These are phyloP conservation scores for Ormosia semicastrata DNA, from an alignment of 306 rosid species.

Conservation along the genomic window DNA sequence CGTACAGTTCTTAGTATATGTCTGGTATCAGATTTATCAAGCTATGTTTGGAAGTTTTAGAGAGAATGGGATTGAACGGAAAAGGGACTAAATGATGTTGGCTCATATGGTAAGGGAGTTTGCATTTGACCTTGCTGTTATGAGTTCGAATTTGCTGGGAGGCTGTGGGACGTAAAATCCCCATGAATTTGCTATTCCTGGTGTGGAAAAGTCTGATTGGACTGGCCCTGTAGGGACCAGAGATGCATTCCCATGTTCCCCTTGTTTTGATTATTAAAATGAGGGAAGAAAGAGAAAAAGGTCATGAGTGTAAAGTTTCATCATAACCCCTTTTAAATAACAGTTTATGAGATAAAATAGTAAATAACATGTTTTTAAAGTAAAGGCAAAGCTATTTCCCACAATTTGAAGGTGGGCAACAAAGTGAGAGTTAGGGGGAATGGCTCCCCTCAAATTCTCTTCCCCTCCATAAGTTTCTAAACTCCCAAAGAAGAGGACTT, in stretches of 20 bases:
- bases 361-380: too few species aligned
- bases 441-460: not conserved
- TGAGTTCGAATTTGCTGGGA: not conserved
- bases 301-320: not conserved
- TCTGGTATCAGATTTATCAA: not conserved
- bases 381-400: too few species aligned
- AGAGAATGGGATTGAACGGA: not conserved
- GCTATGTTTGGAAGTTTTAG: slow-evolving; percentile 3
- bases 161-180: not conserved
- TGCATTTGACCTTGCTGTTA: slow-evolving; percentile 12
- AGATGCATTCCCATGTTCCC: not conserved
- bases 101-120: not conserved
- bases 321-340: too few species aligned
- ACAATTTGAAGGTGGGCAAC: too few species aligned
- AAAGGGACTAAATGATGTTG: not conserved
- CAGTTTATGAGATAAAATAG: too few species aligned
- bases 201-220: not conserved
- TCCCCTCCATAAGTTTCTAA: not conserved
- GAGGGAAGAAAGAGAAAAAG: not conserved
- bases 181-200: not conserved
- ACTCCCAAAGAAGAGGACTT: not conserved
- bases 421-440: too few species aligned
- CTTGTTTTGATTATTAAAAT: not conserved
- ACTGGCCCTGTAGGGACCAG: not conserved
- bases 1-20: not conserved